Evolutionary conservation across 2,329 filamentous ascomycete species (phyloP).

Genomic region (Trichophyton schoenleinii): DNA sequence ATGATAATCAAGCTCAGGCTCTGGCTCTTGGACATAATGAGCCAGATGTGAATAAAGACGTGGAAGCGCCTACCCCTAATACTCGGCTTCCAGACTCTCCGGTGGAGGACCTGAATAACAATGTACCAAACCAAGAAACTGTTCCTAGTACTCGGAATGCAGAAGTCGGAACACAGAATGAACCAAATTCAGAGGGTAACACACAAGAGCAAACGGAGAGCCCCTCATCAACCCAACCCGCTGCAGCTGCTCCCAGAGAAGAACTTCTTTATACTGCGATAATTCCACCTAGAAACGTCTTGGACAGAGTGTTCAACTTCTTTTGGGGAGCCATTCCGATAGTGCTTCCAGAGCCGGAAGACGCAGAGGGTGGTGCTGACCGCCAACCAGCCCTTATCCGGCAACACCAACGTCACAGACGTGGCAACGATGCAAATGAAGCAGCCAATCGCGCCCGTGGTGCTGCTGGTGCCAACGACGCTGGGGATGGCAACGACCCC

Average conservation of each 20-base stretch:
- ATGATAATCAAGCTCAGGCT: background rate
- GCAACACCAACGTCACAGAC: conserved; percentile 13
- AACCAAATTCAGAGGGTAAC: background rate
- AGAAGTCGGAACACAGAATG: background rate
- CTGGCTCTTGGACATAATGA: background rate
- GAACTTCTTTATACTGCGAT: background rate
- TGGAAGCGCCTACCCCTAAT: too few relatives aligned
- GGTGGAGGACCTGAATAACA: too few relatives aligned
- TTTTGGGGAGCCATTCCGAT: conserved; percentile 34
- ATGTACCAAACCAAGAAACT: background rate
- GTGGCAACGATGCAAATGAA: conserved; percentile 25
- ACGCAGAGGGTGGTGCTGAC: conserved; percentile 37
- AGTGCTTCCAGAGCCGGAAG: conserved; percentile 16
- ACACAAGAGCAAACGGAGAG: background rate
- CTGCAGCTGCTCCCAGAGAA: background rate
- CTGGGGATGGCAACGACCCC: conserved; percentile 52
- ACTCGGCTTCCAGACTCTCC: background rate
- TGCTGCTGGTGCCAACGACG: conserved; percentile 47
- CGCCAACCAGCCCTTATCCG: conserved; percentile 15
- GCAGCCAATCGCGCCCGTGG: conserved; percentile 12
- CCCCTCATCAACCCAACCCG: background rate
- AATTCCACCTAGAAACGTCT: conserved; percentile 14
- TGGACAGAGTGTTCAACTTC: conserved; percentile 28
- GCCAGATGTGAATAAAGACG: background rate
- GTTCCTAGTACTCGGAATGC: background rate